A percentile compares a stretch with the other conserved stretches of the same genome.
These are phyloP conservation scores for Mortierella sp. DNA, from an alignment of 371 early-diverging fungal genomes.

Conservation along the genomic window DNA sequence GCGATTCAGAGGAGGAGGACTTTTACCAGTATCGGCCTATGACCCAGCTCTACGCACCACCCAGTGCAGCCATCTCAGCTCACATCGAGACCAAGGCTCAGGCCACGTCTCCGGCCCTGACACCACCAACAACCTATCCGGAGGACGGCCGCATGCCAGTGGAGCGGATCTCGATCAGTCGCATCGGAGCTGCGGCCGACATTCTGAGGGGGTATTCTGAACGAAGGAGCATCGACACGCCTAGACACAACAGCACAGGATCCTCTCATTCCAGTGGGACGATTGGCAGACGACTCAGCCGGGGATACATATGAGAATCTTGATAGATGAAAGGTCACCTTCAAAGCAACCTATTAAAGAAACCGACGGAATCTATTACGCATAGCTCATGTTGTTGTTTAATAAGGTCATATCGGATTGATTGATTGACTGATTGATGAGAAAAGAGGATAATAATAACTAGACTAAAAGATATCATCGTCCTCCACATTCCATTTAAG, in stretches of 20 bases:
- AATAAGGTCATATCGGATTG: too few relatives aligned
- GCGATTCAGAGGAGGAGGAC: slow-evolving; percentile 20
- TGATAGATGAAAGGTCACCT: not conserved
- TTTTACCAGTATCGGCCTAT: slow-evolving; percentile 17
- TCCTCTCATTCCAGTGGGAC: slow-evolving; percentile 47
- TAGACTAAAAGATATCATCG: slow-evolving; percentile 53
- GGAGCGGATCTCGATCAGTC: slow-evolving; percentile 17
- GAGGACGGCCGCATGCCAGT: slow-evolving; percentile 32
- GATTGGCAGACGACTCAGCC: slow-evolving; percentile 39
- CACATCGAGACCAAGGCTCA: slow-evolving; percentile 42
- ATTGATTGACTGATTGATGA: too few relatives aligned
- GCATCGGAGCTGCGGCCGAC: slow-evolving; percentile 40
- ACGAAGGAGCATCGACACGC: slow-evolving; percentile 24
- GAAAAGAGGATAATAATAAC: too few relatives aligned
- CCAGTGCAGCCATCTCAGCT: slow-evolving; percentile 41
- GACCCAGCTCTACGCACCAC: slow-evolving; percentile 35
- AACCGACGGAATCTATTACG: not conserved
- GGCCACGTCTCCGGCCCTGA: slow-evolving; percentile 36
- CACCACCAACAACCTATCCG: slow-evolving; percentile 24
- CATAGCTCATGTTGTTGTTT: too few relatives aligned
- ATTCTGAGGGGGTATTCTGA: slow-evolving; percentile 37
- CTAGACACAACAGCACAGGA: slow-evolving; percentile 39
- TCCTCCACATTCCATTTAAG: slow-evolving; percentile 58
- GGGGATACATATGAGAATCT: slow-evolving; percentile 27
- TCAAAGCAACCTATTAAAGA: too few relatives aligned